Conservation (phyloP, 2,329 filamentous ascomycete species). For the Penicillium verrucosum region DNA sequence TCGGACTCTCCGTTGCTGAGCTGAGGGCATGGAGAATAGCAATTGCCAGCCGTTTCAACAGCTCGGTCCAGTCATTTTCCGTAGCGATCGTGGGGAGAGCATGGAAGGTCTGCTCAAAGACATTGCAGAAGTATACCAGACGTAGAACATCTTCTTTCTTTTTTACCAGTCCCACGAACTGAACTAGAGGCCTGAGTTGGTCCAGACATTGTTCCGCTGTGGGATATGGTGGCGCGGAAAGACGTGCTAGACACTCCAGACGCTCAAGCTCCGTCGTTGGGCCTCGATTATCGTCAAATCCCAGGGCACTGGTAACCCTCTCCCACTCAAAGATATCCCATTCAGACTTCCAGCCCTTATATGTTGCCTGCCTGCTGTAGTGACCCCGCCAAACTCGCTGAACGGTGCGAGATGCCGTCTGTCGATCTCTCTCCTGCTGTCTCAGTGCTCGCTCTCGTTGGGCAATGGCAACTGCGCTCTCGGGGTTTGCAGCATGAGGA, state of each 20-base stretch:
- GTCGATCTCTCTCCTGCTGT: conserved; percentile 73
- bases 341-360: conserved; percentile 54
- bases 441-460: conserved; percentile 80
- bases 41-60: conserved; percentile 39
- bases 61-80: conserved; percentile 41
- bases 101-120: conserved; percentile 40
- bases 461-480: conserved; percentile 76
- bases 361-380: conserved; percentile 57
- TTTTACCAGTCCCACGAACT: conserved; percentile 58
- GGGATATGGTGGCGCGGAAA: conserved; percentile 31
- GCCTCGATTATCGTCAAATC: neutral
- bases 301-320: conserved; percentile 30
- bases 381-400: conserved; percentile 84
- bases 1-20: conserved; percentile 13
- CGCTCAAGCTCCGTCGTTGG: conserved; percentile 1
- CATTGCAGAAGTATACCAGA: conserved; percentile 45
- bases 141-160: conserved; percentile 39
- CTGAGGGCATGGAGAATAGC: conserved; percentile 35
- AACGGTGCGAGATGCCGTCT: conserved; percentile 69
- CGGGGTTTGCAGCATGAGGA: conserved; percentile 59
- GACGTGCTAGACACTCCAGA: conserved; percentile 26
- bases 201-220: conserved; percentile 42
- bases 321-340: conserved; percentile 61
- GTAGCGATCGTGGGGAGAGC: conserved; percentile 37
- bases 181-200: conserved; percentile 64